Conservation (phyloP, 768 basidiomycete genomes). For the Hygrophoropsis aurantiaca region DNA sequence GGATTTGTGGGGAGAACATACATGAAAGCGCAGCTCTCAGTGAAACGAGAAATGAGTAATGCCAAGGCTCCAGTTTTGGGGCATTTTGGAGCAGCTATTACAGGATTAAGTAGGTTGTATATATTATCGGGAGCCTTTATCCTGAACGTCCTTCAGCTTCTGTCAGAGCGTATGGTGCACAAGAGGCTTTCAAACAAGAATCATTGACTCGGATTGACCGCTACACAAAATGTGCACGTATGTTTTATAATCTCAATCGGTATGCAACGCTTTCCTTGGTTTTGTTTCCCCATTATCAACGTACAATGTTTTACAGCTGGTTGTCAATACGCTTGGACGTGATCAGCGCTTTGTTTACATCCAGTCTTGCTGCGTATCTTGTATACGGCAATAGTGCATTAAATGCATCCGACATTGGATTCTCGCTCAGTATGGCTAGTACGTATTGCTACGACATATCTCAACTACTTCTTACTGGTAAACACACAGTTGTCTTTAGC, state of each 20-base stretch:
- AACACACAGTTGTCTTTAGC: conserved; percentile 48
- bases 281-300: not conserved
- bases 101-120: conserved; percentile 42
- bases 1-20: conserved; percentile 48
- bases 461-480: too few species aligned
- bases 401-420: conserved; percentile 39
- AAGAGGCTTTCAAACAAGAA: conserved; percentile 41
- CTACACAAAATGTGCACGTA: conserved; percentile 40
- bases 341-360: conserved; percentile 49
- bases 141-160: conserved; percentile 22
- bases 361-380: conserved; percentile 50
- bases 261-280: conserved; percentile 10
- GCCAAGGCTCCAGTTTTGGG: conserved; percentile 48
- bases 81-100: conserved; percentile 51
- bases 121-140: not conserved
- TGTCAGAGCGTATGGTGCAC: conserved; percentile 57
- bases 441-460: not conserved
- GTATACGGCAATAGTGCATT: conserved; percentile 44
- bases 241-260: conserved; percentile 51
- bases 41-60: conserved; percentile 58
- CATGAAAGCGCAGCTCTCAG: conserved; percentile 53
- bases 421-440: conserved; percentile 43
- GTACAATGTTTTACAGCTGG: conserved; percentile 34
- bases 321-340: conserved; percentile 54
- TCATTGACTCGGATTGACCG: conserved; percentile 46